Conservation (phyloP, 495 filamentous ascomycete genomes). For the Aspergillus avenaceus region DNA sequence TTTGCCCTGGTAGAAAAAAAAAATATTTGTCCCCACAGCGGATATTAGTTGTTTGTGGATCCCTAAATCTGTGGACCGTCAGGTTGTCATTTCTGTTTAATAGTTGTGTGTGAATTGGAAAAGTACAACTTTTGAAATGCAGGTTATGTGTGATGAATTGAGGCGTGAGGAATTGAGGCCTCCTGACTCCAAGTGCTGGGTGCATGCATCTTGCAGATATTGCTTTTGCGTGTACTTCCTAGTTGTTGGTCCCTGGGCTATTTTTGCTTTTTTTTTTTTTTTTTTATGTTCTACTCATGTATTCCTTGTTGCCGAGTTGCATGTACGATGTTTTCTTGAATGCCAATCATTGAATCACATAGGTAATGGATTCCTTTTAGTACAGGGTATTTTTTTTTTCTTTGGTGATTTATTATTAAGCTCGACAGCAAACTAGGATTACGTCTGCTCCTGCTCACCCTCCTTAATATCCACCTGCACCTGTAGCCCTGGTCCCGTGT, state of each 20-base stretch:
- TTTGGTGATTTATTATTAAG: neutral
- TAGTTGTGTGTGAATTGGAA: neutral
- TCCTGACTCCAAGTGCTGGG: neutral
- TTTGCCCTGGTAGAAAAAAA: no score
- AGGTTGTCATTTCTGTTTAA: neutral
- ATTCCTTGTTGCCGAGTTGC: neutral
- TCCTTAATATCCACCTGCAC: neutral
- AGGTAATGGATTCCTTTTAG: neutral
- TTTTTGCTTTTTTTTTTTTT: conserved; percentile 1
- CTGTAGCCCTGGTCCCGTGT: conserved; percentile 9
- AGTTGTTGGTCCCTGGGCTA: neutral
- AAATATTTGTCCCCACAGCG: neutral
- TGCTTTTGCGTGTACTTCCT: neutral
- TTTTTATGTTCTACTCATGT: conserved; percentile 1
- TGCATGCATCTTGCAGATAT: neutral
- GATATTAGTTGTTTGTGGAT: neutral
- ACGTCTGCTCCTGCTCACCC: conserved; percentile 1
- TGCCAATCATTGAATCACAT: neutral
- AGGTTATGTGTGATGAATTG: no score
- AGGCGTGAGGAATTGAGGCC: neutral
- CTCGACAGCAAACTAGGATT: conserved; percentile 1
- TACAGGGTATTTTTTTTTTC: neutral
- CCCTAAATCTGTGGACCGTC: neutral
- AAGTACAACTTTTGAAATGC: neutral
- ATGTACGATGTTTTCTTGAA: neutral